A percentile compares a stretch with the other conserved stretches of the same genome.
phyloP scores from a whole-genome alignment of 768 basidiomycete species.

The Pholiota conissans region DNA sequence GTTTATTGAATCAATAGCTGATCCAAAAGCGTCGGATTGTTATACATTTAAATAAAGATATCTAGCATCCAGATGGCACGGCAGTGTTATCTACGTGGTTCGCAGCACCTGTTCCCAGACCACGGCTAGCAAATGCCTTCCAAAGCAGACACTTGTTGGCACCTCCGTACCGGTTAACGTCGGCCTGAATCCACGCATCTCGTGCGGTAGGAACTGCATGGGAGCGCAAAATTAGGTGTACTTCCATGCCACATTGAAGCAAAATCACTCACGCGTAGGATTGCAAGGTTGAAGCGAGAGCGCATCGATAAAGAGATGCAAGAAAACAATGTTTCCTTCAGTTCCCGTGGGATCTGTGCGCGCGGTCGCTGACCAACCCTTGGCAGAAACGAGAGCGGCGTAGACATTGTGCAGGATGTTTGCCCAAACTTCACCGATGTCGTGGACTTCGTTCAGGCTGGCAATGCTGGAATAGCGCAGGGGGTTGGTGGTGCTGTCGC shows the following conservation, averaged over 20 bases:
- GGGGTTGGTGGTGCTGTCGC: conserved; percentile 38
- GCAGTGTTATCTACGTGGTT: conserved; percentile 17
- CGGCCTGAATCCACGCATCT: conserved; percentile 51
- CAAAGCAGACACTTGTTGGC: conserved; percentile 27
- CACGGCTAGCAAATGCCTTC: conserved; percentile 28
- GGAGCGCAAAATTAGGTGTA: conserved; percentile 21
- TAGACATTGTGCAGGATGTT: conserved; percentile 41
- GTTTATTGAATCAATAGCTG: too few relatives aligned
- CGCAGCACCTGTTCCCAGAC: conserved; percentile 22
- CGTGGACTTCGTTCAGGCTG: conserved; percentile 41
- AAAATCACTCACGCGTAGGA: conserved; percentile 28
- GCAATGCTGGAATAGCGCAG: conserved; percentile 39
- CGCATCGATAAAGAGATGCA: conserved; percentile 24
- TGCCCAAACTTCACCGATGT: conserved; percentile 56
- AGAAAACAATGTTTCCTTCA: conserved; percentile 23
- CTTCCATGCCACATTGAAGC: conserved; percentile 31
- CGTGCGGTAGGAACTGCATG: conserved; percentile 31
- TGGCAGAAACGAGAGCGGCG: conserved; percentile 31
- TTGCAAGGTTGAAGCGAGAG: conserved; percentile 23
- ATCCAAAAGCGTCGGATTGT: neutral
- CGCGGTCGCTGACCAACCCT: conserved; percentile 35
- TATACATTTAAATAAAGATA: neutral
- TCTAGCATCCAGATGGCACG: conserved; percentile 23
- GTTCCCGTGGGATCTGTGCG: conserved; percentile 21
- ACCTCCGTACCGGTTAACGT: conserved; percentile 32